Base-by-base conservation (phyloP, 768 basidiomycete genomes). In the Mycena polygramma region DNA sequence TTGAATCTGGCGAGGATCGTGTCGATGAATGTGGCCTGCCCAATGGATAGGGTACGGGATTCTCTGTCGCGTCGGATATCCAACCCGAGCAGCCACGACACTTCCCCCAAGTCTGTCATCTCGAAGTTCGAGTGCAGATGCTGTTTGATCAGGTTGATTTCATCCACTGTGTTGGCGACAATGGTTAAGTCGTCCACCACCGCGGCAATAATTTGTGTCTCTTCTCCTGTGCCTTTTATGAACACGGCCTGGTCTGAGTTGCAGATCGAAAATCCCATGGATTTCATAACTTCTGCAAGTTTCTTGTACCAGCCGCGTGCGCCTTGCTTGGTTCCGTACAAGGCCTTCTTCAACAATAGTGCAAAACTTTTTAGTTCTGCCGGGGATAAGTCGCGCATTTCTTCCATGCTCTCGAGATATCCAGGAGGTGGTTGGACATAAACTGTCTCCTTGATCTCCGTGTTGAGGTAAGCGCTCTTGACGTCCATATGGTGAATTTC, bases 401-500 rank as follows among this genome's bases (percentile, higher is more conserved):
- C n/a, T 39, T 39, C 39, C 13, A 7, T 39, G 39, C 39, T 39
- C 39, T 39, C 39, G 7, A 39, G 13, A 39, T 39, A 39, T 39
- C 39, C 39, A 39, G 7, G 39, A 7, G 39, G 39, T 7, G 39
- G 39, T 13, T 39, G 7, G 39, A 39, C 39, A 13, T 39, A 39
- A 39, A 39, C 13, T 39, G 39, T 39, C 13, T 39, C 39, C 13
- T 39, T 39, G 39, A 41, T 39, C 8, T 26, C 19, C 8, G 55
- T 24, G 17, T 49, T 54, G 35, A 46, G 35, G 60, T 68, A 62
- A 37, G 73, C 73, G 24, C 73, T 73, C 13, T 58, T 65, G 2
- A 76, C 61, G 54, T 76, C 75, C 35, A 76, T 72, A 22, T 69
- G 63, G 10, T 70, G 57, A 9, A 74, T 53, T 36, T 74, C 66